Evolutionary conservation across 2,329 filamentous ascomycete species (phyloP).

Genomic region (Aspergillus fumigatus): DNA sequence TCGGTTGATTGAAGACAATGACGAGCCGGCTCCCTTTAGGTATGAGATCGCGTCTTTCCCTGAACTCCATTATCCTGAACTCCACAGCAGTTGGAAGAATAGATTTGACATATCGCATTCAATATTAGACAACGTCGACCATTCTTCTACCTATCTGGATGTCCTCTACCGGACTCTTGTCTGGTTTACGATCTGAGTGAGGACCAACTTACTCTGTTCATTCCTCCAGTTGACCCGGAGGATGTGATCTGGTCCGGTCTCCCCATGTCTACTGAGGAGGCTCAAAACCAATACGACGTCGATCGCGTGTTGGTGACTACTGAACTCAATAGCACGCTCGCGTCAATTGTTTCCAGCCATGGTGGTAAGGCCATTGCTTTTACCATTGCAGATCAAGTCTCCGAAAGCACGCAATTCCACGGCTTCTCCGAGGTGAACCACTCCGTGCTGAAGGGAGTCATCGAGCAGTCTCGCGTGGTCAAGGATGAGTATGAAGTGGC

Average conservation of each 20-base stretch:
- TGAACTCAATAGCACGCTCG: slow-evolving; percentile 70
- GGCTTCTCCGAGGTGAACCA: slow-evolving; percentile 63
- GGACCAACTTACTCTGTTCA: slow-evolving; percentile 76
- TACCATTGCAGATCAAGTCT: slow-evolving; percentile 74
- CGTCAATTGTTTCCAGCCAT: slow-evolving; percentile 40
- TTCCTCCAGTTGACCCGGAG: slow-evolving; percentile 81
- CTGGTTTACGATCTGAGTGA: slow-evolving; percentile 74
- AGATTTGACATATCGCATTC: slow-evolving; percentile 5
- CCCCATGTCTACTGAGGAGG: slow-evolving; percentile 71
- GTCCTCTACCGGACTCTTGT: slow-evolving; percentile 72
- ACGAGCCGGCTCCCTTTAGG: slow-evolving; percentile 76
- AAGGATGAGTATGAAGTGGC: slow-evolving; percentile 85
- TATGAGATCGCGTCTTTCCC: slow-evolving; percentile 32
- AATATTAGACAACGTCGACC: slow-evolving; percentile 70
- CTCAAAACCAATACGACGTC: slow-evolving; percentile 71
- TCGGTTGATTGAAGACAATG: slow-evolving; percentile 82
- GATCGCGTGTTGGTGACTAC: slow-evolving; percentile 70
- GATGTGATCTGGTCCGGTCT: slow-evolving; percentile 91
- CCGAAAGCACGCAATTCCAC: slow-evolving; percentile 65
- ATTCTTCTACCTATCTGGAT: slow-evolving; percentile 94
- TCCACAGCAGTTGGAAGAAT: neutral
- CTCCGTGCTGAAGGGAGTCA: slow-evolving; percentile 59
- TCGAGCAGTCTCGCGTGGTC: slow-evolving; percentile 73
- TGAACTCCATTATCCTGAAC: neutral
- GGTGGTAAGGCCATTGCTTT: slow-evolving; percentile 55